Conservation (phyloP, 768 basidiomycete species). For the Ramaria sp. region DNA sequence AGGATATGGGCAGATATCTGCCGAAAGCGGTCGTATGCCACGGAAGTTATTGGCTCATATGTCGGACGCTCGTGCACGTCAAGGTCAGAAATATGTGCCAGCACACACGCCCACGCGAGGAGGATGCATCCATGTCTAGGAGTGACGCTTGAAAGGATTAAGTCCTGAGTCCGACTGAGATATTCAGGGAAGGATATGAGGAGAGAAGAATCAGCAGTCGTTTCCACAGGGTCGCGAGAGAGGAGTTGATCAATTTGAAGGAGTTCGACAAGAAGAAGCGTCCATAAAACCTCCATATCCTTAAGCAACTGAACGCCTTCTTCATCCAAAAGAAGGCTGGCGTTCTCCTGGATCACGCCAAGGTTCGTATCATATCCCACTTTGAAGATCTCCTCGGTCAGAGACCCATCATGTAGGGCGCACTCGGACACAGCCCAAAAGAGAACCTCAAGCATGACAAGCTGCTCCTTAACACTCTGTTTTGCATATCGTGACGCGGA, state of each 20-base stretch:
- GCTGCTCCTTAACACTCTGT: constrained; percentile 67
- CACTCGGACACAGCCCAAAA: constrained; percentile 86
- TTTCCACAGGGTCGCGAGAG: constrained; percentile 35
- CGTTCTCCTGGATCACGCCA: constrained; percentile 52
- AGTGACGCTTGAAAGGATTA: constrained; percentile 47
- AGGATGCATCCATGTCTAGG: constrained; percentile 63
- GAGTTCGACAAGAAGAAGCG: constrained; percentile 68
- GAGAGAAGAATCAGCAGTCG: constrained; percentile 38
- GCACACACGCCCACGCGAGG: constrained; percentile 76
- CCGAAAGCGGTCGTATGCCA: constrained; percentile 47
- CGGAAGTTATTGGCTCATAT: constrained; percentile 20
- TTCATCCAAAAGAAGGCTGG: constrained; percentile 60
- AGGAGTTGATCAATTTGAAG: constrained; percentile 67
- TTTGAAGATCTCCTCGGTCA: constrained; percentile 54
- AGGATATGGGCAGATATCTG: constrained; percentile 48
- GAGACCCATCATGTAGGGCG: constrained; percentile 48
- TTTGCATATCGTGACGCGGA: constrained; percentile 59
- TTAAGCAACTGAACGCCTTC: constrained; percentile 54
- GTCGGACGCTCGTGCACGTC: constrained; percentile 24
- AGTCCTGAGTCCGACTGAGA: constrained; percentile 55
- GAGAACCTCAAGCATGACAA: constrained; percentile 72
- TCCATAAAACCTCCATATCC: constrained; percentile 66
- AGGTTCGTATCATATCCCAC: constrained; percentile 54
- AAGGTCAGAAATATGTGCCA: constrained; percentile 47
- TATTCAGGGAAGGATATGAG: constrained; percentile 53